Evolutionary conservation across 495 filamentous ascomycete genomes (phyloP).

Genomic region (Penicillium subrubescens): DNA sequence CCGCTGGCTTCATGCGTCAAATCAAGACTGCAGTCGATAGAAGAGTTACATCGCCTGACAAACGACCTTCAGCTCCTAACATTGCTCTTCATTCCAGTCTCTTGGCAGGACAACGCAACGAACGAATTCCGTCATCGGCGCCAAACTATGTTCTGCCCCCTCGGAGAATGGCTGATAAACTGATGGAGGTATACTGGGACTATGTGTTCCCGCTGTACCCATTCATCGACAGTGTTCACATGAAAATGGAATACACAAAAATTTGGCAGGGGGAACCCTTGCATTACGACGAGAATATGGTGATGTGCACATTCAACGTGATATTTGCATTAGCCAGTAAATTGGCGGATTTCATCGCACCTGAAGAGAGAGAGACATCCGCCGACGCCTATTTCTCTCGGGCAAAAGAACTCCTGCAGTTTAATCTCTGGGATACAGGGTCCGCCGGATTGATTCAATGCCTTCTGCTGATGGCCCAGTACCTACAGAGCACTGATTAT

Average conservation of each 20-base stretch:
- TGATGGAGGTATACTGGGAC: conserved; percentile 45
- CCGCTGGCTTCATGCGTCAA: conserved; percentile 42
- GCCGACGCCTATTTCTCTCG: conserved; percentile 43
- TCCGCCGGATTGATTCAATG: conserved; percentile 42
- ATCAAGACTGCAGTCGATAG: conserved; percentile 41
- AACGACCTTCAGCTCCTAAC: conserved; percentile 16
- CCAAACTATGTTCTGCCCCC: conserved; percentile 41
- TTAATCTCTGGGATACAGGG: conserved; percentile 42
- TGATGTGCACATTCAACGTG: conserved; percentile 46
- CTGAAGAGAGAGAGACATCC: conserved; percentile 34
- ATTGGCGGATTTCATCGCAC: conserved; percentile 38
- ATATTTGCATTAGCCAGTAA: conserved; percentile 44
- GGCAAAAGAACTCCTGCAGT: conserved; percentile 41
- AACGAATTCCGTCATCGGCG: conserved; percentile 8
- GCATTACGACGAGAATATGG: conserved; percentile 39
- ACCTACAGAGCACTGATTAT: conserved; percentile 44
- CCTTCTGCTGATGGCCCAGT: conserved; percentile 44
- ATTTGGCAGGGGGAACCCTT: conserved; percentile 38
- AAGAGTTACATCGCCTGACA: conserved; percentile 28
- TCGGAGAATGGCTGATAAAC: conserved; percentile 40
- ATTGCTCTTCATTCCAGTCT: conserved; percentile 19
- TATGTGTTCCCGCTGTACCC: conserved; percentile 46
- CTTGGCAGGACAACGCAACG: conserved; percentile 12
- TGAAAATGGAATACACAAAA: conserved; percentile 36
- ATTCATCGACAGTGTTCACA: conserved; percentile 34